Base-by-base conservation (phyloP, 805 yeast species). In the Metschnikowia borealis region DNA sequence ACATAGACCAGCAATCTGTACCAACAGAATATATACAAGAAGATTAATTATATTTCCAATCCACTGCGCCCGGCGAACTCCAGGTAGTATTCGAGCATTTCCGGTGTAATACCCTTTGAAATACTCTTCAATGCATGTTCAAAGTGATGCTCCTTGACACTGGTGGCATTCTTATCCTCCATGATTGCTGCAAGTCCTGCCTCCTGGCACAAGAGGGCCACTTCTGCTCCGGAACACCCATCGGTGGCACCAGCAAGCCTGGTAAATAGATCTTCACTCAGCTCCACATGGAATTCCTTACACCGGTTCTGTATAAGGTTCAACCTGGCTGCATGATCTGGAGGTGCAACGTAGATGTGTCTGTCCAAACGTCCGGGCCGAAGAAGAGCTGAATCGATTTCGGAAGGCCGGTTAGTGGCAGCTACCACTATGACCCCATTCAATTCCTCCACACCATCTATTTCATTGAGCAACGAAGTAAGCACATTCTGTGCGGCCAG, bases 141-240 rank as follows among this genome's bases (percentile, higher is more conserved):
- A 59, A 89, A 90, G 64, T 94, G 97, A 32, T 72, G 71, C 52
- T 72, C 74, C n/a, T 67, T 65, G 0, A 91, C 95, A 6, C 58
- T 56, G 1, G 62, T 61, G 7, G 87, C 77, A 3, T 81, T 70
- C 5, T 78, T 66, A 54, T 87, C 70, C 57, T 89, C 96, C 85
- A 89, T 89, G 51, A 94, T 83, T 0, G 98, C 97, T n/a, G 87
- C 81, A 11, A 94, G 70, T 2, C 99, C 99, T 0, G 98, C 97
- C 66, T 92, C 97, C 65, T 91, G 98, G 60, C 97, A 89, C 18
- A 92, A 66, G 18, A 90, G 75, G 0, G 91, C 96, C 36, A 94
- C 88, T 66, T 94, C 99, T 0, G 98, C 97, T 35, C 99, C 99
- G 0, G 97, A 90, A 62, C 96, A 90, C 0, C 99, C 98, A 0